These are phyloP conservation scores for Pythium myriotylum DNA, from an alignment of 352 stramenopile genomes.

Conservation along the genomic window DNA sequence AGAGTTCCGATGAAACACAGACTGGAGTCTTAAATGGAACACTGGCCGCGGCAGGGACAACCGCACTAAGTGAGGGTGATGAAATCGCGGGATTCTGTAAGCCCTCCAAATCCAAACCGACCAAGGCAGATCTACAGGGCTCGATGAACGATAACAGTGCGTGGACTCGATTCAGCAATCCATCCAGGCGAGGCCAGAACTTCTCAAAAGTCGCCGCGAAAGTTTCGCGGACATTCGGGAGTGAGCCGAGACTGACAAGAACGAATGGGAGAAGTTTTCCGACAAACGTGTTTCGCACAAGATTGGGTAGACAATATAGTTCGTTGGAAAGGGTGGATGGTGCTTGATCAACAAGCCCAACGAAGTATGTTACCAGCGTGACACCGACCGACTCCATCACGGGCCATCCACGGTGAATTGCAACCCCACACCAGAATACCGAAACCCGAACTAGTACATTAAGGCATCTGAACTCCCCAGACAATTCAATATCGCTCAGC, in stretches of 20 bases:
- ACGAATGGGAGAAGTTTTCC: conserved; percentile 80
- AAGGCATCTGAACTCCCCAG: conserved; percentile 77
- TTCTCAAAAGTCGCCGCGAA: conserved; percentile 17
- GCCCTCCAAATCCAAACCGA: no score
- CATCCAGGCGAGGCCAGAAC: conserved; percentile 28
- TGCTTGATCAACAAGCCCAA: conserved; percentile 35
- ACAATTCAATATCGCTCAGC: conserved; percentile 52
- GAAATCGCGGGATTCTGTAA: no score
- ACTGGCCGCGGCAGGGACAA: neutral
- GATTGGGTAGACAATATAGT: conserved; percentile 25
- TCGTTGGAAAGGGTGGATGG: conserved; percentile 26
- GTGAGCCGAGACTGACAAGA: conserved; percentile 63
- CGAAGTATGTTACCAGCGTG: conserved; percentile 60
- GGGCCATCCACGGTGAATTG: conserved; percentile 47
- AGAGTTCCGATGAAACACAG: conserved; percentile 11
- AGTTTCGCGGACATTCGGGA: conserved; percentile 38
- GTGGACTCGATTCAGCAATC: conserved; percentile 21
- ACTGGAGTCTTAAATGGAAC: neutral
- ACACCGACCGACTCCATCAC: conserved; percentile 56
- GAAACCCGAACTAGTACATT: conserved; percentile 73
- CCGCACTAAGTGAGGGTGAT: neutral
- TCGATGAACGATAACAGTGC: conserved; percentile 13
- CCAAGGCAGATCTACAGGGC: no score
- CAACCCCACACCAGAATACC: conserved; percentile 76
- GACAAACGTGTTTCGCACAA: conserved; percentile 62